Evolutionary conservation across 129 eudicot genomes (phyloP), one percentile per base, ranked within the genome.

Genomic region (Tanacetum coccineum): DNA sequence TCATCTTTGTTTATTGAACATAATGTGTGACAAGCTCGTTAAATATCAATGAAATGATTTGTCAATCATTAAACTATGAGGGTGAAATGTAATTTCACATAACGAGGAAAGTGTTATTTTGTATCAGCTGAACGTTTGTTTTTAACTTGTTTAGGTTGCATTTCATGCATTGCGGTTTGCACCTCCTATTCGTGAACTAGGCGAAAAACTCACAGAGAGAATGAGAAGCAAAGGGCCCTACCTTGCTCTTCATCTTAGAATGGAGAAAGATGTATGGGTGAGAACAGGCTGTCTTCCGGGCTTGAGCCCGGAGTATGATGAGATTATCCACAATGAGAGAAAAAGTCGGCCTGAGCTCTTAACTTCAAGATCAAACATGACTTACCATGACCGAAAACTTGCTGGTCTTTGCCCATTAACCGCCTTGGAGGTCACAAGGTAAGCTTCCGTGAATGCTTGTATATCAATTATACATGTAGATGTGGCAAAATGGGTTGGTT

Each of bases 241-340:
- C 79, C 82, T 92, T 76, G 98, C 98, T 54, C 95, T 92, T 65
- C 98, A 92, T 86, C 78, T 92, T 64, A 80, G 98, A 42, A 84
- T 92, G 91, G 98, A 92, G 80, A 88, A 84, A 77, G 99, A 94
- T 73, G 99, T 94, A 8, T 94, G 99, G 99, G 95, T 94, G 21
- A 87, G 99, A 70, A 94, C 99, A 8, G 99, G 99, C 30, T 94
- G 99, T 75, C 96, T 87, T 82, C 99, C 99, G 17, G 98, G 98
- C 45, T 75, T 88, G 47, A 88, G 75, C 75, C 81, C 36, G 28
- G 76, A 84, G 64, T 83, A 78, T 51, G 91, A 92, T 18, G 85
- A 88, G 46, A 81, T 88, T 10, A 84, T 92, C 52, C 70, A 65
- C 49, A 84, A 83, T 32, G 98, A 92, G 73, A 73, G 98, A 73